Evolutionary conservation across 2,329 filamentous ascomycete species (phyloP), one percentile per base, ranked within the genome.

Genomic region (Hymenoscyphus salicellus): DNA sequence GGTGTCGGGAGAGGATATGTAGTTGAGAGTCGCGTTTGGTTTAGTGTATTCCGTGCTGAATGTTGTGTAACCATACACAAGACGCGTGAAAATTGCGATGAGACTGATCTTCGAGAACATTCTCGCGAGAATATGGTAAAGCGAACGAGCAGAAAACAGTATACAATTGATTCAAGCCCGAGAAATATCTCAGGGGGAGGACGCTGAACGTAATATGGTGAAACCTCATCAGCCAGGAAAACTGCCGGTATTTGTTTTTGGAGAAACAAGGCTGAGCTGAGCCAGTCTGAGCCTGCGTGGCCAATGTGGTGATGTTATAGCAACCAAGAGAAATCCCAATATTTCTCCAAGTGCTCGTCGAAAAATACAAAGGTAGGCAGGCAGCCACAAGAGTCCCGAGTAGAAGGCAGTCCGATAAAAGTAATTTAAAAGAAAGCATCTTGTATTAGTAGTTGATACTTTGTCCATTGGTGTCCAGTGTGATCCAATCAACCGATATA

Each of bases 11-110:
- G 46, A 52, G 14, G 58, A 60, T 3, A 60, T 26, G 41, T 46
- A 60, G 52, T 68, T 68, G 32, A 61, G 20, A 36, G 30, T 20
- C 1, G 33, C 32, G 10, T 60, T 46, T 33, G 65, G 65, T 43
- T 17, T 49, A 8, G 63, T 61, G 33, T 59, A 67, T 36, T 57
- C 56, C 2, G 57, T 59, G 23, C 58, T 16, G 58, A 65, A 65
- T 16, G 55, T 62, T 14, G 46, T 63, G 58, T 67, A 67, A 7
- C 55, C 55, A 23, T 38, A 23, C 20, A 20, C 55, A 36, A 26
- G 55, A 33, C 20, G 46, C 26, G 46, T 14, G 20, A 10, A 52
- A 23, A 52, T 3, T 11, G 14, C 8, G 20, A 23, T 14, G 46
- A 52, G 3, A 20, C 8, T 14, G 10, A 20, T 20, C 26, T 26